Evolutionary conservation across 2,329 filamentous ascomycete genomes (phyloP).

Genomic region (Aotearoamyces nothofagi): DNA sequence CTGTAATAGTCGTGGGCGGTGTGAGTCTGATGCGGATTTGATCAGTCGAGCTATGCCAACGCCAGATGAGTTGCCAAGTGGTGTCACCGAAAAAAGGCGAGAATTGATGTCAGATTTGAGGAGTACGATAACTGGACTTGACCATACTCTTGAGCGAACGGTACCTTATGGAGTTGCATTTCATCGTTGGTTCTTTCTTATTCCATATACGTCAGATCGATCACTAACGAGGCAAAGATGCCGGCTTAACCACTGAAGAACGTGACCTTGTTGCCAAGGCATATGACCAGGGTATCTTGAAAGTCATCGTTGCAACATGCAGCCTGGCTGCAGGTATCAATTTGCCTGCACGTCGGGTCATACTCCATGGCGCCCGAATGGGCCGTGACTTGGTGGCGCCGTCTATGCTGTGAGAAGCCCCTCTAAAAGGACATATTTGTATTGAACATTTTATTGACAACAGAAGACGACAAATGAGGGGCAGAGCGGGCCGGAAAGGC

Average conservation of each 20-base stretch:
- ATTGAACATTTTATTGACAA: conserved; percentile 14
- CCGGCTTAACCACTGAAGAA: conserved; percentile 60
- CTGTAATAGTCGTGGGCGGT: conserved; percentile 51
- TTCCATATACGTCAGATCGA: no score
- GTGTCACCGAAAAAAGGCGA: conserved; percentile 37
- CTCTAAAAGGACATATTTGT: no score
- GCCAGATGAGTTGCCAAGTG: conserved; percentile 20
- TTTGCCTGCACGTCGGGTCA: conserved; percentile 56
- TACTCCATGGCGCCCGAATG: conserved; percentile 62
- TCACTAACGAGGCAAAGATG: conserved; percentile 22
- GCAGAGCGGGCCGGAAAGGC: conserved; percentile 62
- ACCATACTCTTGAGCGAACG: conserved; percentile 48
- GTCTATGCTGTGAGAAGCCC: conserved; percentile 45
- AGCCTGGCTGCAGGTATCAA: conserved; percentile 77
- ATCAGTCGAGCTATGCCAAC: conserved; percentile 52
- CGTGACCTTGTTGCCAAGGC: conserved; percentile 55
- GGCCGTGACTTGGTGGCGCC: conserved; percentile 63
- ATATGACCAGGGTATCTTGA: conserved; percentile 52
- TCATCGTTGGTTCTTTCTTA: conserved; percentile 38
- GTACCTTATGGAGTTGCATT: conserved; percentile 56
- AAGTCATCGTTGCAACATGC: conserved; percentile 62
- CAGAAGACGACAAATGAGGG: conserved; percentile 56
- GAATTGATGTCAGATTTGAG: conserved; percentile 52
- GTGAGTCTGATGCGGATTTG: conserved; percentile 51
- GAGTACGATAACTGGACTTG: conserved; percentile 49